Evolutionary conservation across 352 stramenopile genomes (phyloP), one percentile per base, ranked within the genome.

Genomic region (Globisporangium mamillatum): DNA sequence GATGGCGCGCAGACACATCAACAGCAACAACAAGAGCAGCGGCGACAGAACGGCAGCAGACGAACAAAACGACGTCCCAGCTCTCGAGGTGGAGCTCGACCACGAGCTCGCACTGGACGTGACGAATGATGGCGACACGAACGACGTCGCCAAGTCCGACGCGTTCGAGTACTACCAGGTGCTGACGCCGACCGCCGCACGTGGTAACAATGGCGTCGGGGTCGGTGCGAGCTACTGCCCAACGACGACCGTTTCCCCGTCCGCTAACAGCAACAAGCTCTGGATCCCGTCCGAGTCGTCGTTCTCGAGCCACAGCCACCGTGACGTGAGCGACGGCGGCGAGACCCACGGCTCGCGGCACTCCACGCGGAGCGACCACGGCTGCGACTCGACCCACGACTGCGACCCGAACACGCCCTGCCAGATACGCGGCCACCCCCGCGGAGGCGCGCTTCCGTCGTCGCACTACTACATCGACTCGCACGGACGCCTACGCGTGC

Each of bases 401-500:
- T 46, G 36, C 20, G 56, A 44, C 44, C 9, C 18, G 9, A 32
- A 48, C 25, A 53, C 27, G 3, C 41, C 64, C 3, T 60, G 57
- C 24, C 50, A 25, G 8, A 6, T 60, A 10, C 60, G 60, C 44
- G 48, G 46, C 1, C 55, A 6, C 4, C 68, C 46, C 10, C 46
- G 22, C 38, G 29, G 34, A 7, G 32, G 29, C n/a, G 29, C 34
- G 22, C 57, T 78, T 46, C 75, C 79, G 41, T 86, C 79, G 9
- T 79, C 77, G n/a, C 79, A 89, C 63, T 91, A 91, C 54, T 92
- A 92, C 38, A 80, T 90, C 44, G 84, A 90, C 60, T 46, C 41
- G 0, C 65, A 72, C 53, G 84, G 84, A 0, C 81, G 81, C 3
- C 59, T 92, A 38, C 72, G 80, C 25, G 76, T 80, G 57, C 75